A percentile compares a stretch with the other conserved stretches of the same genome.
Evolutionary conservation across 805 yeast species (phyloP).

Genomic region (Candida krabiensis): DNA sequence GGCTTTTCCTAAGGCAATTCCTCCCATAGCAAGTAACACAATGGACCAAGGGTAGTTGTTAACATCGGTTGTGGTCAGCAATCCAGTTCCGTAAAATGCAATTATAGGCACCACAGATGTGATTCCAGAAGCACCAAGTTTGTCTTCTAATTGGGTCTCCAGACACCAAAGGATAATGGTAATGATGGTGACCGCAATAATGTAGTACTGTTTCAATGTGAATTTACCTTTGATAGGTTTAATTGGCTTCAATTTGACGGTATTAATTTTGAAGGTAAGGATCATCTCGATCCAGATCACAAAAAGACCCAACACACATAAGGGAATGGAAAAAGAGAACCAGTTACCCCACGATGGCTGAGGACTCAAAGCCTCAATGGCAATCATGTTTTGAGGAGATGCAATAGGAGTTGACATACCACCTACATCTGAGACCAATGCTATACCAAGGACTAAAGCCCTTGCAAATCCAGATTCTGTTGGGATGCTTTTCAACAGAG

Average conservation of each 20-base stretch:
- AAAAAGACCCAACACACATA: conserved; percentile 40
- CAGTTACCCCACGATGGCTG: conserved; percentile 58
- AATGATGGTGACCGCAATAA: conserved; percentile 39
- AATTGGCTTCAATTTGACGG: conserved; percentile 46
- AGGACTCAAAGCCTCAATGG: conserved; percentile 52
- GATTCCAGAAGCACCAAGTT: conserved; percentile 50
- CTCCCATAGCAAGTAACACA: conserved; percentile 56
- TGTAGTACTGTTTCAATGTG: conserved; percentile 44
- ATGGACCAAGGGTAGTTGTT: conserved; percentile 57
- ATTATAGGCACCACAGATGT: conserved; percentile 49
- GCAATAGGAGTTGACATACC: conserved; percentile 59
- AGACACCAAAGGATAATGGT: conserved; percentile 53
- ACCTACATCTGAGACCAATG: conserved; percentile 51
- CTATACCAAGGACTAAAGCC: conserved; percentile 38
- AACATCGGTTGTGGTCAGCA: conserved; percentile 46
- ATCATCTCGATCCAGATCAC: conserved; percentile 50
- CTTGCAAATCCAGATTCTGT: conserved; percentile 32
- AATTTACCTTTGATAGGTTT: conserved; percentile 47
- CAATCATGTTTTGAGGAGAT: conserved; percentile 55
- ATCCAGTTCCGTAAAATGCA: conserved; percentile 50
- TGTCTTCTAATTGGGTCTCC: conserved; percentile 39
- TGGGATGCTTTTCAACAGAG: conserved; percentile 43
- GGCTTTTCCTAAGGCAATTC: conserved; percentile 53
- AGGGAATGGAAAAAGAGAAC: conserved; percentile 53
- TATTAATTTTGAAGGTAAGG: conserved; percentile 52